Percentiles rank a stretch among this genome's conserved stretches.
Evolutionary conservation across 2,329 filamentous ascomycete species (phyloP).

Genomic region (Mollisiaceae sp.): DNA sequence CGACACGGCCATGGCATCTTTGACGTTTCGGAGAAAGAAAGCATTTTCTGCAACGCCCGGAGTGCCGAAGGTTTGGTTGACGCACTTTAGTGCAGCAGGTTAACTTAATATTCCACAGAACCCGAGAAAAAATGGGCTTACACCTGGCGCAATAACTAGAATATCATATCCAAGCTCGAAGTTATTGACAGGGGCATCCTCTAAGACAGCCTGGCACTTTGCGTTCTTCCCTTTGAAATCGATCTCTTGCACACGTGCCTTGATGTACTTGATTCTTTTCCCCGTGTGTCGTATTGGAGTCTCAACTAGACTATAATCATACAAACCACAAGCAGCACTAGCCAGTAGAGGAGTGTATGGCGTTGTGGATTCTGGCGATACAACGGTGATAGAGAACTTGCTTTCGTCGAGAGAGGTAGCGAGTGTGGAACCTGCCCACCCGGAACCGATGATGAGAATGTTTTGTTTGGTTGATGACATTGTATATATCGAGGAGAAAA

Average conservation of each 20-base stretch:
- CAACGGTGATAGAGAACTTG: conserved; percentile 1
- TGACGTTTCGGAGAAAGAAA: conserved; percentile 38
- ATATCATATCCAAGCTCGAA: conserved; percentile 49
- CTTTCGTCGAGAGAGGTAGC: neutral
- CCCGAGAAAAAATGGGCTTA: neutral
- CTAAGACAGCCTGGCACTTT: conserved; percentile 46
- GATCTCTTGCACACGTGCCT: conserved; percentile 47
- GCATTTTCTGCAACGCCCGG: conserved; percentile 32
- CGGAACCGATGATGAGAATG: conserved; percentile 2
- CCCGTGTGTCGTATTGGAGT: conserved; percentile 48
- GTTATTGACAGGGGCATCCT: conserved; percentile 35
- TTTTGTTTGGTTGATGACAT: conserved; percentile 4
- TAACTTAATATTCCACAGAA: neutral
- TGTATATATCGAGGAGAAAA: neutral
- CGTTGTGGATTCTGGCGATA: conserved; percentile 1
- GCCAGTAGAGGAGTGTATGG: conserved; percentile 31
- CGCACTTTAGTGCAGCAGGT: conserved; percentile 33
- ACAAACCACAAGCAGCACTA: conserved; percentile 50
- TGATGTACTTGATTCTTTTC: conserved; percentile 45
- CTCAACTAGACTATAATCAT: conserved; percentile 51
- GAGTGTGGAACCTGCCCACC: conserved; percentile 2
- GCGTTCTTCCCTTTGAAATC: conserved; percentile 45
- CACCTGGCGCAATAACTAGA: conserved; percentile 48
- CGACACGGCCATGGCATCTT: conserved; percentile 36
- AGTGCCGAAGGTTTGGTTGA: conserved; percentile 36